Percentiles rank a stretch among this genome's conserved stretches.
Conservation (phyloP, 345 rosid species). For the Arabis hirsuta region DNA sequence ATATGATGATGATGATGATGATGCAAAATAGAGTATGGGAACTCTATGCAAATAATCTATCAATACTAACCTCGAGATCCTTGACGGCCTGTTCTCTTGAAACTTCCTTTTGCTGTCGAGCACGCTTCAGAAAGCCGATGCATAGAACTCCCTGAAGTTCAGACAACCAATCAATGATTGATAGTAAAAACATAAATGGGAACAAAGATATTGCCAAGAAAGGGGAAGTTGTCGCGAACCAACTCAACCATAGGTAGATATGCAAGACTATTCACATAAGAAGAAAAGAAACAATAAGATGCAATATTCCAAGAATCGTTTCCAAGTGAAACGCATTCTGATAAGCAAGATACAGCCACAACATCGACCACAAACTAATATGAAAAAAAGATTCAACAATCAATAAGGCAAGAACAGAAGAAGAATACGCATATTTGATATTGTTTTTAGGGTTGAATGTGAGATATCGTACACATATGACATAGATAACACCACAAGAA, state of each 20-base stretch:
- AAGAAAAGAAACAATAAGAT: not conserved
- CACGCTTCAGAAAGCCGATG: conserved; percentile 84
- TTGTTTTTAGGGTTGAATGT: not conserved
- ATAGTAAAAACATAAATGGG: conserved; percentile 4
- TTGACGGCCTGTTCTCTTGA: conserved; percentile 81
- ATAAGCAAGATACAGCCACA: conserved; percentile 5
- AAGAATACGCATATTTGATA: not conserved
- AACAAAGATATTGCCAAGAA: not conserved
- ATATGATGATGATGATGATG: not conserved
- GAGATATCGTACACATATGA: conserved; percentile 62
- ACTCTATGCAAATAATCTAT: not conserved
- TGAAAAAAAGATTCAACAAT: conserved; percentile 6
- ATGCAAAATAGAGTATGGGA: conserved; percentile 2
- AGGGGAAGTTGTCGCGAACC: not conserved
- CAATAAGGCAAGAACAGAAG: not conserved
- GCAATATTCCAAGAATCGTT: not conserved
- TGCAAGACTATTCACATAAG: not conserved
- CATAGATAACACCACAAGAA: conserved; percentile 78
- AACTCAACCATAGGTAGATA: conserved; percentile 2
- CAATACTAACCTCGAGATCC: conserved; percentile 76
- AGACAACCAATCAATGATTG: conserved; percentile 12
- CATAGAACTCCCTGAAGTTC: conserved; percentile 76
- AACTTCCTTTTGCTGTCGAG: conserved; percentile 67
- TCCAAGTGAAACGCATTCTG: not conserved
- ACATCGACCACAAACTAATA: conserved; percentile 7